Percentiles rank a stretch among this genome's conserved stretches.
phyloP scores from a whole-genome alignment of 202 grass and related monocot genomes.

The Carex arenaria region DNA sequence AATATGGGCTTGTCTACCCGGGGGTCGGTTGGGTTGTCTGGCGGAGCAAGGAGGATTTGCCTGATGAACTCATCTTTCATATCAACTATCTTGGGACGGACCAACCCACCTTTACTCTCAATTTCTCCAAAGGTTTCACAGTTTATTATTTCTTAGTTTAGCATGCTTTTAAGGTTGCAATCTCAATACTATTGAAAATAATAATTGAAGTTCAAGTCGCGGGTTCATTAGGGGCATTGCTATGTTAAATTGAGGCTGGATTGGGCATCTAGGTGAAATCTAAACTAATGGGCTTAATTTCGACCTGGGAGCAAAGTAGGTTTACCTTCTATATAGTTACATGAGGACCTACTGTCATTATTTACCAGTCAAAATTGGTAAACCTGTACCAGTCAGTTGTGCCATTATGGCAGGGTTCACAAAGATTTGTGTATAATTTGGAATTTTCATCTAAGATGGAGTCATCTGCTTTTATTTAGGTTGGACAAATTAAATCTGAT shows the following conservation, averaged over 20 bases:
- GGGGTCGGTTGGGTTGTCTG: slow-evolving; percentile 92
- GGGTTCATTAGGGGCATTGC: background rate
- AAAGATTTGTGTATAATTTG: background rate
- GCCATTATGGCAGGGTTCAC: background rate
- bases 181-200: background rate
- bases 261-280: background rate
- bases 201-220: background rate
- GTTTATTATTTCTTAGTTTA: background rate
- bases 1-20: slow-evolving; percentile 86
- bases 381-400: background rate
- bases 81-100: slow-evolving; percentile 91
- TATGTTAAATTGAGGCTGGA: background rate
- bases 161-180: background rate
- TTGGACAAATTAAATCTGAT: background rate
- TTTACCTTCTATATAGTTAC: background rate
- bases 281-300: background rate
- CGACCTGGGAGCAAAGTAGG: background rate
- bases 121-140: slow-evolving; percentile 79
- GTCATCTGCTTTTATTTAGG: background rate
- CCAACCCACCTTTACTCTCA: slow-evolving; percentile 90
- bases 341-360: background rate
- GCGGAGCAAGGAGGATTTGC: slow-evolving; percentile 81
- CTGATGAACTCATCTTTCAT: slow-evolving; percentile 95
- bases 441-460: background rate
- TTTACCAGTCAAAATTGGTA: background rate